These are phyloP conservation scores for Castanea crenata DNA, from an alignment of 306 rosid genomes.

Conservation along the genomic window DNA sequence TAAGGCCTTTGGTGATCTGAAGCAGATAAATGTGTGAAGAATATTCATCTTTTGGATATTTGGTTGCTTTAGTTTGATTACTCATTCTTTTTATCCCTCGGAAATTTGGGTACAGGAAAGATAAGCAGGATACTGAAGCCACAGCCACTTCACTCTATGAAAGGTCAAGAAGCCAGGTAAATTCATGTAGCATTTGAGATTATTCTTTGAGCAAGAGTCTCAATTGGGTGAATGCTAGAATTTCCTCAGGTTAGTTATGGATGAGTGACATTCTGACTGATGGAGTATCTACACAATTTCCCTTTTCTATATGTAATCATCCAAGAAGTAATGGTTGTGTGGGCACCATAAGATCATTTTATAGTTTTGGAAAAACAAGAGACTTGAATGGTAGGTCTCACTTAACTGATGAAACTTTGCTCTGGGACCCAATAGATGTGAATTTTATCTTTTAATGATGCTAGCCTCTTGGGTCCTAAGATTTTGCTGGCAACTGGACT, in stretches of 20 bases:
- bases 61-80: constrained; percentile 4
- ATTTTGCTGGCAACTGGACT: no score
- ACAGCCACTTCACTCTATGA: constrained; percentile 36
- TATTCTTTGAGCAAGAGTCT: constrained; percentile 8
- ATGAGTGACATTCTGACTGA: background rate
- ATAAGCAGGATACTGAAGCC: constrained; percentile 47
- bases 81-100: constrained; percentile 13
- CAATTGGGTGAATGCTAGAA: constrained; percentile 7
- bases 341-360: background rate
- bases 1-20: constrained; percentile 13
- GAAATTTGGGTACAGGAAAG: constrained; percentile 43
- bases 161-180: constrained; percentile 73
- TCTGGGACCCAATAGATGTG: background rate
- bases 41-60: background rate
- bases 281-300: background rate
- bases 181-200: constrained; percentile 5
- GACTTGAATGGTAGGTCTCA: background rate
- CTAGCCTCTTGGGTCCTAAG: no score
- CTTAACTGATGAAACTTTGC: background rate
- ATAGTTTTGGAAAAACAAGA: background rate
- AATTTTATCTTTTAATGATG: no score
- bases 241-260: constrained; percentile 1
- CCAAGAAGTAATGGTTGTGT: background rate
- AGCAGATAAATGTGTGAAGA: background rate
- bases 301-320: background rate